Base-by-base conservation (phyloP, 164 flowering plant genomes). In the Macadamia tetraphylla region DNA sequence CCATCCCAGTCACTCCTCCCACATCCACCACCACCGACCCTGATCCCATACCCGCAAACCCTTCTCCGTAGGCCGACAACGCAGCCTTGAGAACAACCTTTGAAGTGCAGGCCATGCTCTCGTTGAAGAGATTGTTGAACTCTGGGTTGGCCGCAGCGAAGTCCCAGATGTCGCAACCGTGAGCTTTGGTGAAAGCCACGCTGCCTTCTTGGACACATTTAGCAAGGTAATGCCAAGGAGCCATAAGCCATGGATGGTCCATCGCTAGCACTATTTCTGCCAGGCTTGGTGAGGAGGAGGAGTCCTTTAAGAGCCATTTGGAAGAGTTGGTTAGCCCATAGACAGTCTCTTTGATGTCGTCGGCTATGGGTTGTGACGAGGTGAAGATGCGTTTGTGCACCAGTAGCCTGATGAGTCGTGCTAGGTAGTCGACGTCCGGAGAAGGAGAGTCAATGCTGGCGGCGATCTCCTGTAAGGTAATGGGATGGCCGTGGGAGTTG, bases 1-100 rank as follows among this genome's bases (percentile, higher is more conserved):
- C 23, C 0, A 62, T 56, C 5, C 89, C 87, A 1, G 68, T 79
- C 3, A 85, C 86, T 6, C 89, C 87, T 5, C 86, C 90, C 4
- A 84, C 85, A 53, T 84, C 88, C 10, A 83, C 84, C 58, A 86
- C 9, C 5, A 35, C 40, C 5, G 40, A 35, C 5, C 40, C 40
- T 2, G 82, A 63, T 64, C 71, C 76, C 0, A 84, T 3, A 18
- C 62, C 9, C 1, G 55, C 57, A 44, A 86, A 80, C 14, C 86
- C 23, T 17, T 74, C 77, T 53, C 65, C 66, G 32, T 84, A 82
- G 1, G 9, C 71, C 13, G 61, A 6, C 8, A 84, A 12, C 6
- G 81, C 17, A 1, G 75, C 82, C 56, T 48, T 60, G 17, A 64
- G 31, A 3, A 65, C 18, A 9, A 80, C 64, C 74, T 31, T 79